Evolutionary conservation across 177 flowering plant species (phyloP).

Genomic region (Vitis hybrid): DNA sequence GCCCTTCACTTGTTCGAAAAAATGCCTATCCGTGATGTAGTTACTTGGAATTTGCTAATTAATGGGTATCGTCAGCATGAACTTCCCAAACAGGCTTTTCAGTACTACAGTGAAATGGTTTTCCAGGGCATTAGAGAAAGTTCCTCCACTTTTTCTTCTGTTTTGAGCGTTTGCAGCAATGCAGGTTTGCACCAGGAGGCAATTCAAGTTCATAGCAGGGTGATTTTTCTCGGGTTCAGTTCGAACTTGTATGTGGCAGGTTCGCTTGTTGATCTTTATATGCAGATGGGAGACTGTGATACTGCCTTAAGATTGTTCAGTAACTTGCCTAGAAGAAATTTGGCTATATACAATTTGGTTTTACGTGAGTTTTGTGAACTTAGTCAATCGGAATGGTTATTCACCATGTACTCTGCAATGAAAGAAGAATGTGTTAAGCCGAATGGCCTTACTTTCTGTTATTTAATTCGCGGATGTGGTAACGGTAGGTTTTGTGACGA

Average conservation of each 20-base stretch:
- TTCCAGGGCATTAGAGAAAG: conserved; percentile 48
- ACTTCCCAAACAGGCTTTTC: conserved; percentile 30
- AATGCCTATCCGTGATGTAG: conserved; percentile 53
- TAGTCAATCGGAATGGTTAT: conserved; percentile 34
- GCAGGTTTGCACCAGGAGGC: conserved; percentile 47
- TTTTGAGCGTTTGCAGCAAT: conserved; percentile 45
- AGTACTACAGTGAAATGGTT: conserved; percentile 51
- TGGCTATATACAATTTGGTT: conserved; percentile 62
- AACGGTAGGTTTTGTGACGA: conserved; percentile 32
- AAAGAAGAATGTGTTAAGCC: conserved; percentile 39
- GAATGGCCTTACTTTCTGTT: conserved; percentile 57
- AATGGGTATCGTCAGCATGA: conserved; percentile 49
- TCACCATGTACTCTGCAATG: conserved; percentile 39
- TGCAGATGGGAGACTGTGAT: conserved; percentile 35
- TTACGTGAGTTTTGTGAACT: conserved; percentile 52
- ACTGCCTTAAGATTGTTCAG: conserved; percentile 46
- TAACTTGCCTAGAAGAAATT: conserved; percentile 49
- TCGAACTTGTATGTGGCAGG: conserved; percentile 52
- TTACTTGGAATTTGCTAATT: conserved; percentile 62
- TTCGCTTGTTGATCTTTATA: conserved; percentile 56
- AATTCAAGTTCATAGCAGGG: conserved; percentile 60
- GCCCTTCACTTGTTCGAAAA: conserved; percentile 55
- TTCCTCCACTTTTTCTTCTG: conserved; percentile 57
- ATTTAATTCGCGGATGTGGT: conserved; percentile 59
- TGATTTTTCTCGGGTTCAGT: conserved; percentile 44